phyloP scores from a whole-genome alignment of 1,284 basidiomycete genomes.

The Phlebopus sp. region DNA sequence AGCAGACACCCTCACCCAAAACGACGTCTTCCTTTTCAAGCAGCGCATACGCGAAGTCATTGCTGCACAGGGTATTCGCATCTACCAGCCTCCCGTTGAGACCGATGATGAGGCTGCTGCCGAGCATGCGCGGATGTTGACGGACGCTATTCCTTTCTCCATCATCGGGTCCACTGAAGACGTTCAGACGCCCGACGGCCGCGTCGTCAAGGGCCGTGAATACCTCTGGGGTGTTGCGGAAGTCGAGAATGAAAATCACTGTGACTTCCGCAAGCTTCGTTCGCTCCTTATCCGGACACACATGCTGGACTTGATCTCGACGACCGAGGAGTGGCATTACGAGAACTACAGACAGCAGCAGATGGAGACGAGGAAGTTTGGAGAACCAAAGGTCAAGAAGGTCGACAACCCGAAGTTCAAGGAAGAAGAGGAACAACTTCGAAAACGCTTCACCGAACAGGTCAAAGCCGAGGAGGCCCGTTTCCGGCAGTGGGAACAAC shows the following conservation, averaged over 20 bases:
- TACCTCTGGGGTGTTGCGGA: conserved; percentile 99
- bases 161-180: conserved; percentile 98
- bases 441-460: conserved; percentile 99
- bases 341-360: conserved; percentile 98
- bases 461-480: conserved; percentile 98
- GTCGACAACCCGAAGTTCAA: conserved; percentile 99
- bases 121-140: conserved; percentile 86
- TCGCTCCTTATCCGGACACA: conserved; percentile 95
- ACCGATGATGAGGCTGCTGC: conserved; percentile 85
- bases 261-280: conserved; percentile 98
- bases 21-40: conserved; percentile 91
- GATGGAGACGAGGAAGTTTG: conserved; percentile 99
- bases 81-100: conserved; percentile 94
- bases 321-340: conserved; percentile 96
- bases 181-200: conserved; percentile 88
- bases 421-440: conserved; percentile 95
- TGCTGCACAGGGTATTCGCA: conserved; percentile 87
- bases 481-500: conserved; percentile 99
- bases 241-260: conserved; percentile 99
- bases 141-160: conserved; percentile 94
- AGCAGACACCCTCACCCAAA: conserved; percentile 94
- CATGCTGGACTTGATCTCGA: conserved; percentile 97
- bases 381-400: conserved; percentile 98
- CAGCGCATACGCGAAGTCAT: conserved; percentile 93
- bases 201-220: conserved; percentile 94